Evolutionary conservation across 1,284 basidiomycete species (phyloP).

Genomic region (Schizophyllum commune): DNA sequence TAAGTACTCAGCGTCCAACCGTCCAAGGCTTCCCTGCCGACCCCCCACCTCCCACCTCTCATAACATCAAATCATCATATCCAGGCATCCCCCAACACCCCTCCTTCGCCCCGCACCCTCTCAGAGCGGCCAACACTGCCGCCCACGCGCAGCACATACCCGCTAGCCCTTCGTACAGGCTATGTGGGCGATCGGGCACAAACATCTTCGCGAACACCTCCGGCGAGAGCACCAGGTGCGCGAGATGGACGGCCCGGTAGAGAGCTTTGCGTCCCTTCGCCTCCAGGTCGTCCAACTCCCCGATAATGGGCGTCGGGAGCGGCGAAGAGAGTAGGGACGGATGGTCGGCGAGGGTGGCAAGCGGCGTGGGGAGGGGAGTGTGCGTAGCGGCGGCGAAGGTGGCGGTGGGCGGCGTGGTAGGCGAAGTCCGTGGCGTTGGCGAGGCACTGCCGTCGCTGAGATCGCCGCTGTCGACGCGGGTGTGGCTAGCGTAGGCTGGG

Average conservation of each 20-base stretch:
- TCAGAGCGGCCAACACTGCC: constrained; percentile 32
- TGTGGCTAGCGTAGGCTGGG: not conserved
- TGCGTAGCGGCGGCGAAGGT: not conserved
- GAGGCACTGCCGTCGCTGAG: not conserved
- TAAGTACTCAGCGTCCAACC: no score
- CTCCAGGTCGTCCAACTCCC: constrained; percentile 9
- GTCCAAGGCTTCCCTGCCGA: no score
- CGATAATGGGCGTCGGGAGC: not conserved
- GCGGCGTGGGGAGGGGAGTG: not conserved
- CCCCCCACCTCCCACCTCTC: no score
- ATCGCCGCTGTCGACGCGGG: not conserved
- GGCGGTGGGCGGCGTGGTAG: not conserved
- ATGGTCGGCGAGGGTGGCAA: not conserved
- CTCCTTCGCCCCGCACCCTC: constrained; percentile 5
- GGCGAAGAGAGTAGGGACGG: no score
- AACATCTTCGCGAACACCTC: constrained; percentile 32
- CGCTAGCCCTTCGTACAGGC: constrained; percentile 45
- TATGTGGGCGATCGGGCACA: constrained; percentile 41
- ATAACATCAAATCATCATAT: constrained; percentile 20
- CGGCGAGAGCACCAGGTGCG: constrained; percentile 32
- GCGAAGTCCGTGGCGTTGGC: not conserved
- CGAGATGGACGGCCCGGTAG: constrained; percentile 36
- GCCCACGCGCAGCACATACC: constrained; percentile 52
- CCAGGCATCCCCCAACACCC: constrained; percentile 25
- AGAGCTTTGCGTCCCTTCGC: constrained; percentile 20